These are phyloP conservation scores for Asterionellopsis glacialis DNA, from an alignment of 108 stramenopile species.

Conservation along the genomic window DNA sequence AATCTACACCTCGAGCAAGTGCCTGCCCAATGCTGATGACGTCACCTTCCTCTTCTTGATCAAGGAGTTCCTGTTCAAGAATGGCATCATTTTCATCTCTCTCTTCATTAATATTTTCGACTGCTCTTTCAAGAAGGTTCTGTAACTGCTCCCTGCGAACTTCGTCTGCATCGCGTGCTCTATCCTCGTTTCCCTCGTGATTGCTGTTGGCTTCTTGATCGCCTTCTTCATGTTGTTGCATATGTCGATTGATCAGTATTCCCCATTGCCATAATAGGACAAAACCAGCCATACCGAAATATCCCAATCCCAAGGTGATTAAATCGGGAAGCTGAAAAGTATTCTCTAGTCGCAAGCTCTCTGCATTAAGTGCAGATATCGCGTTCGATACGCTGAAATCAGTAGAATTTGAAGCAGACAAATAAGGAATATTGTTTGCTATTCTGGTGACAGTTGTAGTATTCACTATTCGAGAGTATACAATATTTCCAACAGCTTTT, in stretches of 20 bases:
- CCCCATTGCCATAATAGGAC: background rate
- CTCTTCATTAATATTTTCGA: background rate
- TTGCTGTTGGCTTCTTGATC: too few relatives aligned
- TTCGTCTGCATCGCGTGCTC: background rate
- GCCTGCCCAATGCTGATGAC: slow-evolving; percentile 1
- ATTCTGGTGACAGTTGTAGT: slow-evolving; percentile 21
- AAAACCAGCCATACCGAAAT: background rate
- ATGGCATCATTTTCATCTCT: background rate
- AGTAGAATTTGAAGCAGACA: slow-evolving; percentile 27
- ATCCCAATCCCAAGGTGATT: background rate
- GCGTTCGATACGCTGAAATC: slow-evolving; percentile 2
- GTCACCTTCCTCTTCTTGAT: too few relatives aligned
- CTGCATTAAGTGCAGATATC: background rate
- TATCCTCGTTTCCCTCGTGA: too few relatives aligned
- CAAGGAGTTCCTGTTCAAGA: too few relatives aligned
- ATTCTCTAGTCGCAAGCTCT: slow-evolving; percentile 1
- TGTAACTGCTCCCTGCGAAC: background rate
- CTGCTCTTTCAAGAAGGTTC: background rate
- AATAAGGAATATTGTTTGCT: slow-evolving; percentile 15
- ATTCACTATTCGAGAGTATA: slow-evolving; percentile 23
- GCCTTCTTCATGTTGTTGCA: background rate
- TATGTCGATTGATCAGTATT: background rate
- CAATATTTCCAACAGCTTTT: slow-evolving; percentile 51
- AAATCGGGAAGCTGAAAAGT: background rate
- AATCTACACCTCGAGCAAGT: slow-evolving; percentile 34